Percentiles rank a stretch among this genome's conserved stretches.
Evolutionary conservation across 331 rosid species (phyloP).

Genomic region (Pyracantha coccinea): DNA sequence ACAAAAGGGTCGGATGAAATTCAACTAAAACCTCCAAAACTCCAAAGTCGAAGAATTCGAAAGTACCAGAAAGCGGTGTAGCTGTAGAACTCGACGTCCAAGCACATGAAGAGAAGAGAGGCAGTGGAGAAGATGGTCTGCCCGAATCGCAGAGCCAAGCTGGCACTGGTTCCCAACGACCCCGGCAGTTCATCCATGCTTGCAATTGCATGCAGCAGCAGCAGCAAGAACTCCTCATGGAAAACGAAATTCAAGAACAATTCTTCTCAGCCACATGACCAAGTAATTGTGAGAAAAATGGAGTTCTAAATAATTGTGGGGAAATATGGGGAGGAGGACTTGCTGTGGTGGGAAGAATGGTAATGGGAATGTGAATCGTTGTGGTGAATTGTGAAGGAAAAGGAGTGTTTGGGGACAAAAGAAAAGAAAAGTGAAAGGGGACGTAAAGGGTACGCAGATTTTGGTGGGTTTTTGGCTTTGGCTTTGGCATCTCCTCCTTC

Average conservation of each 20-base stretch:
- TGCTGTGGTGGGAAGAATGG: not conserved
- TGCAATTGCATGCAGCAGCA: conserved; percentile 10
- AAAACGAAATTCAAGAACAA: conserved; percentile 19
- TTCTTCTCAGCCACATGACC: conserved; percentile 14
- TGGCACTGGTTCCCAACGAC: conserved; percentile 76
- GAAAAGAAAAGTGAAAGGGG: not conserved
- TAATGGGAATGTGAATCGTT: not conserved
- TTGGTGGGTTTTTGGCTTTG: conserved; percentile 3
- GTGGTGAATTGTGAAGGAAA: not conserved
- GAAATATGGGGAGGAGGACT: not conserved
- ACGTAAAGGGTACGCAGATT: conserved; percentile 15
- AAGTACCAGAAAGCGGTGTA: conserved; percentile 75
- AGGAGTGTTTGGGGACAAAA: not conserved
- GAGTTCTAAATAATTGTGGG: conserved; percentile 5
- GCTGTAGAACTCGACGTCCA: conserved; percentile 61
- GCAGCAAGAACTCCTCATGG: conserved; percentile 18
- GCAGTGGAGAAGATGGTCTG: conserved; percentile 73
- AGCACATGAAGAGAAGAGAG: conserved; percentile 74
- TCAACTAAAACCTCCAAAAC: not conserved
- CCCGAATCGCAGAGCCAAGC: conserved; percentile 87
- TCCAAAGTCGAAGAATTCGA: not conserved
- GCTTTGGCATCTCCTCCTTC: conserved; percentile 17
- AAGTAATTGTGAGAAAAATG: not conserved
- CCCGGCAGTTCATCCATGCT: conserved; percentile 78
- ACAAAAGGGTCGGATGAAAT: conserved; percentile 13